Evolutionary conservation across 768 basidiomycete genomes (phyloP), one percentile per base, ranked within the genome.

Genomic region (Pholiota conissans): DNA sequence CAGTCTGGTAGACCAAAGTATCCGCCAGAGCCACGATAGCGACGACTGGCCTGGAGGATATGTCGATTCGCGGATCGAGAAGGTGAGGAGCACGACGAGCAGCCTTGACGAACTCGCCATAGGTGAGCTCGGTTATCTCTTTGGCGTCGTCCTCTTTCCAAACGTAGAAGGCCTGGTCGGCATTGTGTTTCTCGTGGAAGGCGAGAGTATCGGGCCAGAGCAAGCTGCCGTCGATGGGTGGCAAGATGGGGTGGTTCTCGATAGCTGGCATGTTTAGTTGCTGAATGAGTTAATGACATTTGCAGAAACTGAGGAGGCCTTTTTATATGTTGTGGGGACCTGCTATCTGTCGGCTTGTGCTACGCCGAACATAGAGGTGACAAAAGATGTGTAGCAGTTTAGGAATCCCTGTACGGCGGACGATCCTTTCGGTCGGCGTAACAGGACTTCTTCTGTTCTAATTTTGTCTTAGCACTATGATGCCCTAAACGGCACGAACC

Each of bases 11-110:
- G 16, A 71, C 30, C 8, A 74, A 30, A 0, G 64, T 69, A 48
- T 76, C 73, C 1, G 61, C 52, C 1, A 63, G 65, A 9, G 75
- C 74, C 11, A 76, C 60, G 28, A 75, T 47, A 39, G 71, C 68
- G 5, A 75, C 68, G 9, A 73, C 67, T 64, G 52, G n/a, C 50
- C 50, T 22, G 61, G 42, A 45, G 9, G 42, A 24, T 26, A 22
- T 45, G 18, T 45, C 42, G 18, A 45, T 45, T 22, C 42, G 42
- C n/a, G 7, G 11, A 13, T 45, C 42, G 20, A 45, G 42, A 24
- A 18, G 6, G 7, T 18, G 42, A 11, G 42, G 22, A 13, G 24
- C 42, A 13, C 42, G 42, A 45, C 42, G 42, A 24, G n/a, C 3
- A 45, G 42, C 42, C 24, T 45, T n/a, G 22, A 20, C 42, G 22